Percentiles rank a stretch among this genome's conserved stretches.
These are phyloP conservation scores for Candida takata DNA, from an alignment of 805 yeast species.

Conservation along the genomic window DNA sequence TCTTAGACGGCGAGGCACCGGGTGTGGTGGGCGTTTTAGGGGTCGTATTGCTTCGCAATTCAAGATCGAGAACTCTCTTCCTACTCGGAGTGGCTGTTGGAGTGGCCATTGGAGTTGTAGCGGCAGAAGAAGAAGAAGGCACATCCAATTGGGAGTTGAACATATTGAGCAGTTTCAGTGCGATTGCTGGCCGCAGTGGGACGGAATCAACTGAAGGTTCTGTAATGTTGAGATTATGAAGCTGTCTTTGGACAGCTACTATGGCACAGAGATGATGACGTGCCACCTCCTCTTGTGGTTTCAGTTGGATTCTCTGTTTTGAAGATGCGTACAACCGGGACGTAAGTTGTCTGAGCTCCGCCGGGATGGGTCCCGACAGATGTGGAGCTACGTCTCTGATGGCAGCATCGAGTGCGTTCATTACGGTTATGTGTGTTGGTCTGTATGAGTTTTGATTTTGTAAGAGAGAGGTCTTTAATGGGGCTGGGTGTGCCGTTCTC, in stretches of 20 bases:
- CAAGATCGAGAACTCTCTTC: neutral
- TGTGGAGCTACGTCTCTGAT: conserved; percentile 47
- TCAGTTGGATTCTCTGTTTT: conserved; percentile 41
- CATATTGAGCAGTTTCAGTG: conserved; percentile 27
- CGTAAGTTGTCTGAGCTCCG: conserved; percentile 26
- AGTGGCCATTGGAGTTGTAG: conserved; percentile 11
- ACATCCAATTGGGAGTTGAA: conserved; percentile 6
- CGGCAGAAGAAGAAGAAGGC: neutral
- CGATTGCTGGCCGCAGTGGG: conserved; percentile 46
- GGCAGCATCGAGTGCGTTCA: conserved; percentile 23
- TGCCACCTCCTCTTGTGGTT: conserved; percentile 53
- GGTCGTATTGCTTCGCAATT: neutral
- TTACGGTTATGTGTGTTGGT: neutral
- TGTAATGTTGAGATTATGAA: conserved; percentile 37
- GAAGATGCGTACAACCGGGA: conserved; percentile 38
- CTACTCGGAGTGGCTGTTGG: conserved; percentile 10
- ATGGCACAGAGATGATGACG: conserved; percentile 63
- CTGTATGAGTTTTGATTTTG: too few relatives aligned
- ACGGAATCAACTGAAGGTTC: conserved; percentile 43
- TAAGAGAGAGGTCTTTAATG: too few relatives aligned
- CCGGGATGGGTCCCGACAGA: conserved; percentile 37
- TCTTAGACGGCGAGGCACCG: neutral
- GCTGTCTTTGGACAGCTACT: conserved; percentile 47
- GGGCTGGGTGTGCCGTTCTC: too few relatives aligned
- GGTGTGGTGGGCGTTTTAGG: too few relatives aligned